Percentiles rank a stretch among this genome's conserved stretches.
Conservation (phyloP, 2,329 filamentous ascomycete genomes). For the Coniella lustricola region DNA sequence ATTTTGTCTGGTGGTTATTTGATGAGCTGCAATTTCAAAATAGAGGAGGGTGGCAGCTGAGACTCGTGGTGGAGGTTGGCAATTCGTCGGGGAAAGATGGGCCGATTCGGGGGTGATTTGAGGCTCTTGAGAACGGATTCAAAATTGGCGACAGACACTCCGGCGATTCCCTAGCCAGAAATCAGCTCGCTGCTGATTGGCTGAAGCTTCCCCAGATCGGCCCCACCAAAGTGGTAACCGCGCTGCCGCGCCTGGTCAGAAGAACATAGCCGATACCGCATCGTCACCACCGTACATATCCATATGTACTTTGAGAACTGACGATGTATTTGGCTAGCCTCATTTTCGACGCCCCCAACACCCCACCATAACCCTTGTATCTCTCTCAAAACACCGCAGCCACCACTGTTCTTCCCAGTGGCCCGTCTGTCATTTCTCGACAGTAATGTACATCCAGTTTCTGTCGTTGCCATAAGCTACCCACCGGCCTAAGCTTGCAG, state of each 20-base stretch:
- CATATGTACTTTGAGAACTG: no score
- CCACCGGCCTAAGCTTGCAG: not conserved
- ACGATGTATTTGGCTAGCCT: slow-evolving; percentile 1
- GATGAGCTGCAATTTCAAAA: slow-evolving; percentile 6
- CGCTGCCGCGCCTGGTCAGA: not conserved
- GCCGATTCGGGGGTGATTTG: not conserved
- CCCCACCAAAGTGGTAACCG: slow-evolving; percentile 6
- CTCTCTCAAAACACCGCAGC: not conserved
- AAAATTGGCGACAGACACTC: slow-evolving; percentile 15
- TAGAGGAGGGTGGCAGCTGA: slow-evolving; percentile 1
- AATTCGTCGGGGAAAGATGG: slow-evolving; percentile 12
- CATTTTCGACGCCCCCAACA: not conserved
- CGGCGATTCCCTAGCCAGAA: slow-evolving; percentile 12
- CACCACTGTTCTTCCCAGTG: not conserved
- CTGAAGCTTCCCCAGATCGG: slow-evolving; percentile 10
- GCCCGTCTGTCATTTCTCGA: not conserved
- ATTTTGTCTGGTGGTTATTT: slow-evolving; percentile 37
- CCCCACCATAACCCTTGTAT: not conserved
- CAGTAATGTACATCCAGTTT: no score
- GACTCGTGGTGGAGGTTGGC: slow-evolving; percentile 4
- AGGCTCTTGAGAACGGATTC: slow-evolving; percentile 11
- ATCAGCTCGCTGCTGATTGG: slow-evolving; percentile 14
- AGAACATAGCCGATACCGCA: not conserved
- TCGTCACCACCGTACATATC: not conserved
- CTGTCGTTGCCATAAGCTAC: no score